Evolutionary conservation across 441 rosid genomes (phyloP), one percentile per base, ranked within the genome.

Genomic region (Pelargonium australe): DNA sequence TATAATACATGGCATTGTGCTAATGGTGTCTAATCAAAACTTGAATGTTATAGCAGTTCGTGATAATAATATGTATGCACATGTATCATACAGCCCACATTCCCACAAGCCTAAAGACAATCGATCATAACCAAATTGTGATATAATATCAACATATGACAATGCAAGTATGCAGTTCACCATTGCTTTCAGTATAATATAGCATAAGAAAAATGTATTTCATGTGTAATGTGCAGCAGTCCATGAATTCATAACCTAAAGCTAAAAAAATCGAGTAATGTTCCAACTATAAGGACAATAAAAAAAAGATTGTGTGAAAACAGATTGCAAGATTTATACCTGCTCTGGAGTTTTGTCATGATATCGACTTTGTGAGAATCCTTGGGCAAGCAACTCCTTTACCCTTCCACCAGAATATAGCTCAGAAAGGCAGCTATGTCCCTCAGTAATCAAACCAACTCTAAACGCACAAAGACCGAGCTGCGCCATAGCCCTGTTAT

Each of bases 401-500:
- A 85, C 88, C 80, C 91, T 83, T 75, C 89, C 92, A 81, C 88
- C 93, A 14, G 89, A 85, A 73, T 86, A 89, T 34, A 89, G 78
- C 65, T 89, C 92, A 69, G 85, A 76, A 64, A 89, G 89, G 71
- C 96, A 89, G 65, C 88, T 79, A 17, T 86, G 96, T 44, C 73
- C 86, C 68, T 87, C 93, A 31, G 83, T 68, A 62, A 82, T 77
- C 67, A 89, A 75, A 68, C 93, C 89, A 63, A 81, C 82, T 31
- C 85, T 82, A 64, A 89, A 89, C 3, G 96, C 92, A 76, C 92
- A 89, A 12, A 89, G 80, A 69, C 96, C 92, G 34, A 89, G 87
- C 74, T 89, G 96, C 7, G 92, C 90, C 96, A 87, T 87, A n/a
- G 92, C 85, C 77, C 96, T 85, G 72, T 89, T 89, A 67, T 83